A percentile compares a stretch with the other conserved stretches of the same genome.
Conservation (phyloP, 441 rosid genomes). For the Erodium texanum region DNA sequence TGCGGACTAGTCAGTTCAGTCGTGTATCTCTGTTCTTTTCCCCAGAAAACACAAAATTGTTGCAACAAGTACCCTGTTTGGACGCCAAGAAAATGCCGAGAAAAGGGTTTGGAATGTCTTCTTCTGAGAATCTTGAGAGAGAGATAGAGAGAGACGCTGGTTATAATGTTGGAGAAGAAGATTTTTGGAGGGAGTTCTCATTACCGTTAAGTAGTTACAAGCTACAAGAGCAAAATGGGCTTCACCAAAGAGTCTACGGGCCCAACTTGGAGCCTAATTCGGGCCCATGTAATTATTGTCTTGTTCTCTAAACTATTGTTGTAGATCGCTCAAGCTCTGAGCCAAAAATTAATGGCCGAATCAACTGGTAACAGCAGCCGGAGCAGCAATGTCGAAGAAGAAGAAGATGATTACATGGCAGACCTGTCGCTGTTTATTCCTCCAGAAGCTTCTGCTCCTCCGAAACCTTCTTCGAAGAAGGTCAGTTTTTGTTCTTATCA, state of each 20-base stretch:
- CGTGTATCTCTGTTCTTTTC: conserved; percentile 12
- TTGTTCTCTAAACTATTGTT: background rate
- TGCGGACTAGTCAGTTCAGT: conserved; percentile 7
- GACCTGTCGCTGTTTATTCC: conserved; percentile 71
- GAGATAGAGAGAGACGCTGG: background rate
- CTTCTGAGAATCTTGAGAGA: too few species aligned
- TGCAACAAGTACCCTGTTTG: conserved; percentile 13
- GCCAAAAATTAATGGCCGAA: conserved; percentile 23
- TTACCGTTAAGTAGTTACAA: background rate
- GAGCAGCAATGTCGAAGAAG: conserved; percentile 32
- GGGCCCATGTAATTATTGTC: background rate
- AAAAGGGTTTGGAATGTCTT: too few species aligned
- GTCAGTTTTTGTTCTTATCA: conserved; percentile 19
- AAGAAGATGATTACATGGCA: conserved; percentile 64
- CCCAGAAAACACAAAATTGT: conserved; percentile 14
- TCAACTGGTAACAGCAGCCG: conserved; percentile 26
- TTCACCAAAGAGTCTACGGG: background rate
- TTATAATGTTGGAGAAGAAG: background rate
- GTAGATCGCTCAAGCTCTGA: background rate
- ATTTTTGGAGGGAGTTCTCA: conserved; percentile 1
- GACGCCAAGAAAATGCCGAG: conserved; percentile 17
- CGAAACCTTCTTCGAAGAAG: conserved; percentile 34
- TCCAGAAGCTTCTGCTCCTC: conserved; percentile 30
- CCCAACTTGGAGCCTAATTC: background rate
- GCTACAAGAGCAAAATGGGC: background rate